A percentile compares a stretch with the other conserved stretches of the same genome.
phyloP scores from a whole-genome alignment of 495 filamentous ascomycete species.

The Tetracladium marchalianum region DNA sequence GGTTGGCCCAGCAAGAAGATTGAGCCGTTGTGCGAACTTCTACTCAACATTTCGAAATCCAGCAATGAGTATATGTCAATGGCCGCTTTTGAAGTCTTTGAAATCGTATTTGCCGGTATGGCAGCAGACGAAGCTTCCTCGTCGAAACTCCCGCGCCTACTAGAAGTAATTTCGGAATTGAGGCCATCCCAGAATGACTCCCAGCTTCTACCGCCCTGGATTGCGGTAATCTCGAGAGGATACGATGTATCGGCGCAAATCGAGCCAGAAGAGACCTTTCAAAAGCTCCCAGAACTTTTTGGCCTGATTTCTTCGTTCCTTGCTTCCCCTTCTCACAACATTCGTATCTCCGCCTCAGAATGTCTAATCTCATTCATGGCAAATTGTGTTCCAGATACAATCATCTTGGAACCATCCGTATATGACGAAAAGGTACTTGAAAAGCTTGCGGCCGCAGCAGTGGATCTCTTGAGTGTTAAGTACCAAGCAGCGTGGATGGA shows the following conservation, averaged over 20 bases:
- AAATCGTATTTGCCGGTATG: conserved; percentile 88
- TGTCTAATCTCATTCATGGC: conserved; percentile 85
- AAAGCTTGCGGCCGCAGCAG: conserved; percentile 56
- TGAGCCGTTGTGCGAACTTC: conserved; percentile 76
- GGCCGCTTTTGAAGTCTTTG: conserved; percentile 92
- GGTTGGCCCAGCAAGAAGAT: conserved; percentile 98
- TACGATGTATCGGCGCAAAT: conserved; percentile 90
- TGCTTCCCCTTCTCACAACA: conserved; percentile 78
- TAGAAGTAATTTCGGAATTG: conserved; percentile 79
- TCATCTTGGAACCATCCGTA: conserved; percentile 77
- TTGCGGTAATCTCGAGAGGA: conserved; percentile 85
- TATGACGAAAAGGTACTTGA: conserved; percentile 79
- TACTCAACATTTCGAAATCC: conserved; percentile 77
- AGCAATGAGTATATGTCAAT: conserved; percentile 92
- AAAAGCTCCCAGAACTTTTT: conserved; percentile 76
- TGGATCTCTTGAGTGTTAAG: conserved; percentile 70
- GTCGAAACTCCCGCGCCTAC: conserved; percentile 75
- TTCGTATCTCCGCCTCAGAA: conserved; percentile 86
- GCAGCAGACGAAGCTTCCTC: conserved; percentile 68
- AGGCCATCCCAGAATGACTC: conserved; percentile 85
- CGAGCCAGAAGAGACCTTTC: conserved; percentile 75
- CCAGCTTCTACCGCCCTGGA: conserved; percentile 89
- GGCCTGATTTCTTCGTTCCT: conserved; percentile 67
- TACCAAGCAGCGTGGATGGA: conserved; percentile 94
- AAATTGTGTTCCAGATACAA: conserved; percentile 71